Evolutionary conservation across 164 flowering plant genomes (phyloP).

Genomic region (Liquidambar formosana): DNA sequence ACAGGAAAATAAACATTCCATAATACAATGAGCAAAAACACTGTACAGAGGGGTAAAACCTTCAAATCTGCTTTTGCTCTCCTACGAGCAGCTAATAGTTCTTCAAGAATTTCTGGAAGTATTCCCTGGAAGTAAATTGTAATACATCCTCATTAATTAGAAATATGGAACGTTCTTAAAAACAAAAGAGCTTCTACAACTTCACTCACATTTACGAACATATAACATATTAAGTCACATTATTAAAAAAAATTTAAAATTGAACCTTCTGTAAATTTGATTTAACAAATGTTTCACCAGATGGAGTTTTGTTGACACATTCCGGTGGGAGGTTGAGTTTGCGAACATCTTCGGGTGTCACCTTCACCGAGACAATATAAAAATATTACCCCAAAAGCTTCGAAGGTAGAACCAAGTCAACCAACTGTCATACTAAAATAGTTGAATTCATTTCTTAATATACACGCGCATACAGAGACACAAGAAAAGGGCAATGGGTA

Average conservation of each 20-base stretch:
- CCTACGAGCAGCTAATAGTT: slow-evolving; percentile 87
- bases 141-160: background rate
- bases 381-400: background rate
- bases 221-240: background rate
- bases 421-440: background rate
- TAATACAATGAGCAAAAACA: background rate
- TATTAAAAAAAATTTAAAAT: background rate
- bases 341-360: slow-evolving; percentile 79
- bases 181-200: background rate
- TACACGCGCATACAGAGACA: background rate
- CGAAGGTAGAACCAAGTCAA: background rate
- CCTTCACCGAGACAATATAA: slow-evolving; percentile 40
- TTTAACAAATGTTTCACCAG: slow-evolving; percentile 96
- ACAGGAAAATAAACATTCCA: background rate
- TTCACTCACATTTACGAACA: background rate
- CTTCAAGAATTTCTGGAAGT: slow-evolving; percentile 98
- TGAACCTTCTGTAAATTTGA: slow-evolving; percentile 83
- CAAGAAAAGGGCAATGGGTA: background rate
- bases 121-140: slow-evolving; percentile 66
- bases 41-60: slow-evolving; percentile 35
- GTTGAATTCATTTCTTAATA: background rate
- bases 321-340: slow-evolving; percentile 85
- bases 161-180: background rate
- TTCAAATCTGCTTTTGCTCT: slow-evolving; percentile 96
- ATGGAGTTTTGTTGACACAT: slow-evolving; percentile 85